Percentiles rank a stretch among this genome's conserved stretches.
phyloP scores from a whole-genome alignment of 768 basidiomycete genomes.

The Tremella yokohamensis region DNA sequence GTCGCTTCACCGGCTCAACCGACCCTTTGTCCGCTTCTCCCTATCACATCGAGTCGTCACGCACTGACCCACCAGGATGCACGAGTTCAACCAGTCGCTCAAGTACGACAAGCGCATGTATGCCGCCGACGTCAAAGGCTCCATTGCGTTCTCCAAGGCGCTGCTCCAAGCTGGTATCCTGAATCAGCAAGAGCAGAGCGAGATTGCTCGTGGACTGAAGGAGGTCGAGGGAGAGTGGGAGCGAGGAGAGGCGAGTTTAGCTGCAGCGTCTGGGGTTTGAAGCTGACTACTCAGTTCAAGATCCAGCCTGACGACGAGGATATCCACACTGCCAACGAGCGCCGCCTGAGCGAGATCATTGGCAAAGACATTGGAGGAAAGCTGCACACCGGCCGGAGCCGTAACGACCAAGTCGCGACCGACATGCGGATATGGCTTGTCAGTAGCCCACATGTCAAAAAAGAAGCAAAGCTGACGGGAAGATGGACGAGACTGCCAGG shows the following conservation, averaged over 20 bases:
- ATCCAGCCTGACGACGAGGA: constrained; percentile 88
- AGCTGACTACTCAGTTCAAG: constrained; percentile 60
- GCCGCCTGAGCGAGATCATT: constrained; percentile 86
- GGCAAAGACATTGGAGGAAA: constrained; percentile 84
- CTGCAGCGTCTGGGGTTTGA: neutral
- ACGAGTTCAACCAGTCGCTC: constrained; percentile 93
- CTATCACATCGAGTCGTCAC: constrained; percentile 7
- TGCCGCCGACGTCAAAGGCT: constrained; percentile 82
- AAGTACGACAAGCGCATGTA: constrained; percentile 94
- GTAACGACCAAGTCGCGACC: constrained; percentile 98
- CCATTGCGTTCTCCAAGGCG: constrained; percentile 92
- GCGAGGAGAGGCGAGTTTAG: constrained; percentile 60
- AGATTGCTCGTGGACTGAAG: constrained; percentile 65
- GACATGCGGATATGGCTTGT: constrained; percentile 94
- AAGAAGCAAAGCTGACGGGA: constrained; percentile 5
- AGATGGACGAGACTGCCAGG: constrained; percentile 65
- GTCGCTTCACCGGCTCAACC: constrained; percentile 80
- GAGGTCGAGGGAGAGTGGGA: constrained; percentile 81
- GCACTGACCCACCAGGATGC: constrained; percentile 64
- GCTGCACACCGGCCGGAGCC: constrained; percentile 91
- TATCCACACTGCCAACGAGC: constrained; percentile 97
- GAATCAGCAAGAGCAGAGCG: constrained; percentile 67
- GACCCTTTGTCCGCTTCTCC: constrained; percentile 68
- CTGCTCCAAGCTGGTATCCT: constrained; percentile 74
- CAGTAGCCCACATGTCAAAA: constrained; percentile 12